Evolutionary conservation across 495 filamentous ascomycete species (phyloP).

Genomic region (Penicillium dipodomyicola): DNA sequence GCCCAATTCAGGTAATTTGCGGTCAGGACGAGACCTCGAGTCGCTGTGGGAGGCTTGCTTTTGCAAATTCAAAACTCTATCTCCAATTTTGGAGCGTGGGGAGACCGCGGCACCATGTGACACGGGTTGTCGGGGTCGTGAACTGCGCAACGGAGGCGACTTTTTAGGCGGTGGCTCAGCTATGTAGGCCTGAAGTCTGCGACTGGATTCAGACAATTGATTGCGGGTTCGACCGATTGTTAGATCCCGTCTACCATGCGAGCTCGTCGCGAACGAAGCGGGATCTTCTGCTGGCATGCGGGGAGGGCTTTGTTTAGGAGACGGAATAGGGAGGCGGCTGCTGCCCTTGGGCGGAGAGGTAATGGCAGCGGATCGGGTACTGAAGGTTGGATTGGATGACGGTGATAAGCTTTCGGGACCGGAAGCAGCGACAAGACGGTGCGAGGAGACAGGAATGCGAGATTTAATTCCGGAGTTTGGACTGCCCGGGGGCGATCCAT

Average conservation of each 20-base stretch:
- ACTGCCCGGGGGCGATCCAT: conserved; percentile 32
- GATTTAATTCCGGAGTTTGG: conserved; percentile 48
- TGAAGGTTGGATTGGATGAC: conserved; percentile 46
- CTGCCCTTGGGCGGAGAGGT: conserved; percentile 44
- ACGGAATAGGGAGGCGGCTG: conserved; percentile 47
- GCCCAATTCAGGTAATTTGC: conserved; percentile 56
- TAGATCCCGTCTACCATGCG: conserved; percentile 36
- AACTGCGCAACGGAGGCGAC: conserved; percentile 78
- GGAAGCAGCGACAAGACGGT: conserved; percentile 47
- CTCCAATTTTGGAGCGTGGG: conserved; percentile 59
- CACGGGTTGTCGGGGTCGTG: conserved; percentile 74
- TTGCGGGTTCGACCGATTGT: conserved; percentile 35
- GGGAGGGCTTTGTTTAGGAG: conserved; percentile 33
- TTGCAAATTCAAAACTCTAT: conserved; percentile 47
- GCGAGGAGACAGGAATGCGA: conserved; percentile 56
- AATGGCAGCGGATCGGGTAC: conserved; percentile 31
- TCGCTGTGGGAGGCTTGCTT: conserved; percentile 30
- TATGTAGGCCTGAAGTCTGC: conserved; percentile 64
- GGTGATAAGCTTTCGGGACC: conserved; percentile 45
- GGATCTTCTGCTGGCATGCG: conserved; percentile 32
- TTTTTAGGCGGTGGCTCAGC: conserved; percentile 58
- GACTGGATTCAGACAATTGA: conserved; percentile 42
- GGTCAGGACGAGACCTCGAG: conserved; percentile 38
- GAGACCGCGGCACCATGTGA: conserved; percentile 66
- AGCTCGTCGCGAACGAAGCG: conserved; percentile 33